A percentile compares a stretch with the other conserved stretches of the same genome.
Evolutionary conservation across 306 rosid species (phyloP).

Genomic region (Sesbania bispinosa): DNA sequence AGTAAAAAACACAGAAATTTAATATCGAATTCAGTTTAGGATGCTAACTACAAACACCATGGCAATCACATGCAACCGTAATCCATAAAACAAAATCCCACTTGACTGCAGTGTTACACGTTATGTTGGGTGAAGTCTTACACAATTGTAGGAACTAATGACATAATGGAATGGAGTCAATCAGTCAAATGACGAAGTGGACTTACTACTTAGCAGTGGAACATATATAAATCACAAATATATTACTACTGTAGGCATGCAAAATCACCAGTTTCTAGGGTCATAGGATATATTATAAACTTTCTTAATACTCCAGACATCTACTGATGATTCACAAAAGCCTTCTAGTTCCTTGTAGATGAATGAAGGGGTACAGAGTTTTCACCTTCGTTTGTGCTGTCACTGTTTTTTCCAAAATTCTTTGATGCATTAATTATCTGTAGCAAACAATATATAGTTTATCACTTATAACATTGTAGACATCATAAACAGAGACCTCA

Average conservation of each 20-base stretch:
- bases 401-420: constrained; percentile 17
- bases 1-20: not conserved
- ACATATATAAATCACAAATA: constrained; percentile 15
- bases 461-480: not conserved
- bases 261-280: not conserved
- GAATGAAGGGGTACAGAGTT: constrained; percentile 30
- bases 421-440: constrained; percentile 45
- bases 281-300: not conserved
- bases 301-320: not conserved
- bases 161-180: not conserved
- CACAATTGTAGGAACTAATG: not conserved
- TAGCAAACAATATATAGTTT: constrained; percentile 18
- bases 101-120: not conserved
- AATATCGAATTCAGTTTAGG: not conserved
- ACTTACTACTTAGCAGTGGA: not conserved
- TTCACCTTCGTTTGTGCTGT: constrained; percentile 28
- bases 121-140: not conserved
- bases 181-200: not conserved
- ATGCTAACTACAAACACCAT: not conserved
- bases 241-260: not conserved
- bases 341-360: constrained; percentile 28
- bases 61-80: not conserved
- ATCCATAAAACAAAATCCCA: not conserved
- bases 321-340: constrained; percentile 11
- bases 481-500: not conserved